phyloP scores from a whole-genome alignment of 306 rosid genomes.

The Lathyrus oleraceus region DNA sequence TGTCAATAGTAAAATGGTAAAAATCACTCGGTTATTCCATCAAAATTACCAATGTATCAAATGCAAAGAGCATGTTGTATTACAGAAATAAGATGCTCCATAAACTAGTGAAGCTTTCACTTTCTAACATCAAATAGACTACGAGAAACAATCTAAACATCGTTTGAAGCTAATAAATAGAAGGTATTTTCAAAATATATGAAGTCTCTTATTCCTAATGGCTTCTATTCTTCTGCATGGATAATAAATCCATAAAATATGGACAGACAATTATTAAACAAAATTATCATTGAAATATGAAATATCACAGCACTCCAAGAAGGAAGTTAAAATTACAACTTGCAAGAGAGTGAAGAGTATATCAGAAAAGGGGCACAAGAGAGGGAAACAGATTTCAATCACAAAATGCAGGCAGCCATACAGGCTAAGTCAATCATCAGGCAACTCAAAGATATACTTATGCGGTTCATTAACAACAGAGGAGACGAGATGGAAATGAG shows the following conservation, averaged over 20 bases:
- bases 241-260: not conserved
- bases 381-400: slow-evolving; percentile 11
- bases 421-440: slow-evolving; percentile 23
- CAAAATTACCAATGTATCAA: not conserved
- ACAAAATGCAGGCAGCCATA: slow-evolving; percentile 30
- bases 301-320: not conserved
- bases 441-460: slow-evolving; percentile 11
- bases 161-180: not conserved
- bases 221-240: not conserved
- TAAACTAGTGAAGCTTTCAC: slow-evolving; percentile 6
- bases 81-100: not conserved
- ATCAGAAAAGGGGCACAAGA: slow-evolving; percentile 13
- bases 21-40: not conserved
- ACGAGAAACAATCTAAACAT: not conserved
- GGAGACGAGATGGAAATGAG: not conserved
- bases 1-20: not conserved
- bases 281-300: not conserved
- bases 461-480: slow-evolving; percentile 15
- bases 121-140: not conserved
- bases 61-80: not conserved
- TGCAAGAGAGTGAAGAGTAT: slow-evolving; percentile 5
- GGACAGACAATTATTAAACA: not conserved
- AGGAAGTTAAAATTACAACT: not conserved
- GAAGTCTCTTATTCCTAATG: not conserved
- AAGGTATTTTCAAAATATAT: not conserved